Conservation (phyloP, 2,329 filamentous ascomycete genomes). For the Pyrenophora teres region DNA sequence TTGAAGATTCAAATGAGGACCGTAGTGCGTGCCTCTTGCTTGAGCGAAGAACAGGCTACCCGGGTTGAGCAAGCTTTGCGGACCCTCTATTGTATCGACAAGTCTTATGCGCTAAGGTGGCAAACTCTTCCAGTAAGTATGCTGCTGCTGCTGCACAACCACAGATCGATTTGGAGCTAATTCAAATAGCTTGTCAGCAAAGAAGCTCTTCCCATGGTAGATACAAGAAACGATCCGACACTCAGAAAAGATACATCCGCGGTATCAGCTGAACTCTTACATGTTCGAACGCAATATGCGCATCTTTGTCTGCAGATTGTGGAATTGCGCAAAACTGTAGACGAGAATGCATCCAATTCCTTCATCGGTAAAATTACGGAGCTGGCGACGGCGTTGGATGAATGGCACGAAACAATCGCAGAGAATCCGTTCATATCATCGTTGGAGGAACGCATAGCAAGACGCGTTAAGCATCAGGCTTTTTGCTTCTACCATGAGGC, state of each 20-base stretch:
- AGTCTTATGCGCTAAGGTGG: conserved; percentile 5
- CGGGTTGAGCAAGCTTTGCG: neutral
- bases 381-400: neutral
- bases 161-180: neutral
- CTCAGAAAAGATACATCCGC: neutral
- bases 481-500: conserved; percentile 1
- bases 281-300: neutral
- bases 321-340: neutral
- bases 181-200: neutral
- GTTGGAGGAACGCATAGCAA: neutral
- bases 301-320: neutral
- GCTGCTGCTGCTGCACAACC: neutral
- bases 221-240: too few relatives aligned
- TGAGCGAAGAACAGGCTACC: neutral
- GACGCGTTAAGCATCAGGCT: neutral
- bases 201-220: neutral
- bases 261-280: neutral
- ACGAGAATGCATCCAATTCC: neutral
- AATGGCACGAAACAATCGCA: neutral
- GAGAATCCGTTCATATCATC: neutral
- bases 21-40: neutral
- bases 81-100: conserved; percentile 1
- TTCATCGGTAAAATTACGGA: neutral
- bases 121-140: conserved; percentile 1
- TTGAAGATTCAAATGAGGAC: neutral